Conservation (phyloP, 2,329 filamentous ascomycete species). For the Botrytis pseudocinerea region DNA sequence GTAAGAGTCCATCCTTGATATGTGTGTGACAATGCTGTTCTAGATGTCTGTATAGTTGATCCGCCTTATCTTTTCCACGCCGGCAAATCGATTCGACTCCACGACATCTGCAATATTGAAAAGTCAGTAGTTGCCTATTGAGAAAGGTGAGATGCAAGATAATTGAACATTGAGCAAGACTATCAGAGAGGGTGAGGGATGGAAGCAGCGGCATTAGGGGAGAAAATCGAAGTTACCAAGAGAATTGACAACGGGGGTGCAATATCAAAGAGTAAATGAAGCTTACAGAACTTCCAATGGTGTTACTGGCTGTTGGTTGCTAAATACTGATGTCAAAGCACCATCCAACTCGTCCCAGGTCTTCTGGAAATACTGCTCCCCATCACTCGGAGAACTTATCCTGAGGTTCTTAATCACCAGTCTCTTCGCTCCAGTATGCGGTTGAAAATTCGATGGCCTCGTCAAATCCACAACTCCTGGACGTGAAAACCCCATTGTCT, state of each 20-base stretch:
- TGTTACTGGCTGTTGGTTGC: slow-evolving; percentile 58
- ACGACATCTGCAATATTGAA: slow-evolving; percentile 55
- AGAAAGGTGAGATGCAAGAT: not conserved
- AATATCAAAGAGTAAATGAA: not conserved
- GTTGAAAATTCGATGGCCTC: slow-evolving; percentile 56
- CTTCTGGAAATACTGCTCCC: slow-evolving; percentile 75
- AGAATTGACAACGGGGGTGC: not conserved
- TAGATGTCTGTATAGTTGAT: slow-evolving; percentile 66
- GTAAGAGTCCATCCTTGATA: slow-evolving; percentile 61
- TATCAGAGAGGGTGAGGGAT: not conserved
- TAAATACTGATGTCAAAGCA: slow-evolving; percentile 74
- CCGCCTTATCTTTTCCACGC: slow-evolving; percentile 61
- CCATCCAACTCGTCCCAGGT: slow-evolving; percentile 72
- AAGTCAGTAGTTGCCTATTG: not conserved
- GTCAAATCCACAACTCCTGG: slow-evolving; percentile 35
- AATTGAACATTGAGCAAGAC: not conserved
- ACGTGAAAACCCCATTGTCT: slow-evolving; percentile 27
- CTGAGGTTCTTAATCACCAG: slow-evolving; percentile 93
- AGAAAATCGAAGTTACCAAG: not conserved
- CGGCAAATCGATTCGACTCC: slow-evolving; percentile 91
- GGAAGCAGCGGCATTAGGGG: not conserved
- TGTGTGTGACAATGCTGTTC: slow-evolving; percentile 66
- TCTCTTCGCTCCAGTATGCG: slow-evolving; percentile 76
- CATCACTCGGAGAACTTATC: slow-evolving; percentile 57
- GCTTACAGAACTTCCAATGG: slow-evolving; percentile 74